A percentile compares a stretch with the other conserved stretches of the same genome.
Evolutionary conservation across 768 basidiomycete species (phyloP).

Genomic region (Suillus clintonianus): DNA sequence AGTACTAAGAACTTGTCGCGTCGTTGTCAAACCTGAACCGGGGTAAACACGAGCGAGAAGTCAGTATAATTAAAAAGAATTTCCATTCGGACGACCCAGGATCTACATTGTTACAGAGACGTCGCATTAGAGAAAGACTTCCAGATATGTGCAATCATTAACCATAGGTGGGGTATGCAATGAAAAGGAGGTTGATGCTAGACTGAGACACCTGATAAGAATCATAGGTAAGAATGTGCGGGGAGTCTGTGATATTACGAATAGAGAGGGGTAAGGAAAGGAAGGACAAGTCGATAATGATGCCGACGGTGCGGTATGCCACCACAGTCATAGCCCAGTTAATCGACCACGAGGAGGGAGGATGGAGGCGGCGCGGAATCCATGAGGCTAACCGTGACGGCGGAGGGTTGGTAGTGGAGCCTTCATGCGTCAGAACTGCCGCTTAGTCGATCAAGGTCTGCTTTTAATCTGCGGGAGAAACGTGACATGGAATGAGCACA

Average conservation of each 20-base stretch:
- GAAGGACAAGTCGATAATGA: neutral
- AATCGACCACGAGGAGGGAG: slow-evolving; percentile 22
- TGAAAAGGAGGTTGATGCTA: slow-evolving; percentile 10
- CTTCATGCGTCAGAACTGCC: slow-evolving; percentile 27
- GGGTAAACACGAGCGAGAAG: neutral
- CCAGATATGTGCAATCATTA: slow-evolving; percentile 22
- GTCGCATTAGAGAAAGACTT: slow-evolving; percentile 16
- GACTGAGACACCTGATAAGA: slow-evolving; percentile 27
- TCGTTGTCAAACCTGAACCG: neutral
- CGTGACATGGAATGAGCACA: slow-evolving; percentile 17
- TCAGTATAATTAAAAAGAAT: neutral
- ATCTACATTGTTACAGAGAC: slow-evolving; percentile 16
- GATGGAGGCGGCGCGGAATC: slow-evolving; percentile 32
- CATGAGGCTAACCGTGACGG: slow-evolving; percentile 33
- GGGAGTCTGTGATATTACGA: neutral
- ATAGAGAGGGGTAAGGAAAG: neutral
- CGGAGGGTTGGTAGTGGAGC: slow-evolving; percentile 2
- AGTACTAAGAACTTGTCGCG: neutral
- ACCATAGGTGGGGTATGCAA: slow-evolving; percentile 26
- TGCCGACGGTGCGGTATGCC: neutral
- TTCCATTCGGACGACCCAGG: slow-evolving; percentile 14
- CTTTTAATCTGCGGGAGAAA: slow-evolving; percentile 59
- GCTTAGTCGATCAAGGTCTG: slow-evolving; percentile 58
- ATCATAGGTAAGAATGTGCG: slow-evolving; percentile 4
- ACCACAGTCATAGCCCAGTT: slow-evolving; percentile 17